Base-by-base conservation (phyloP, 441 rosid species). In the Eruca vesicaria region DNA sequence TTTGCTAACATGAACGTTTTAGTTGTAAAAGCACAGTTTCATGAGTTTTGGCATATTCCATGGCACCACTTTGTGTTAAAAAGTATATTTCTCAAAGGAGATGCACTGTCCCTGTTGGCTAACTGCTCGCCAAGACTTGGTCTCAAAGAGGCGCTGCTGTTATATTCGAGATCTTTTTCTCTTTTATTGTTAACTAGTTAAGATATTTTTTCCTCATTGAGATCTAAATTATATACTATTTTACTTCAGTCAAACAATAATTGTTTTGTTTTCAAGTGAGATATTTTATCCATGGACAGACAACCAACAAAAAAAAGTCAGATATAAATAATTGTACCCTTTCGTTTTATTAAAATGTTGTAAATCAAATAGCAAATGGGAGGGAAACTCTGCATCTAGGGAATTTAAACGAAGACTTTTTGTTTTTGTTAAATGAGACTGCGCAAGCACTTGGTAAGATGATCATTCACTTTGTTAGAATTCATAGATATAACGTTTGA, bases 121-220 rank as follows among this genome's bases (percentile, higher is more conserved):
- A 70, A 63, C 71, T 57, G 55, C 66, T 59, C 11, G 5, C 31
- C 4, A 70, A 16, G 76, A 76, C 80, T 70, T 64, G 80, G 76
- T 76, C 76, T 1, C 68, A 66, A 66, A 66, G 48, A 59, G 5
- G 32, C 15, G 66, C 76, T 50, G 77, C 80, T 77, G 80, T 77
- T 77, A 28, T 28, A n/a, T 60, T 77, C 36, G 36, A 29, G 66
- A 77, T 77, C 64, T 66, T 71, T 77, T 59, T 66, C 68, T 77
- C 23, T 2, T 33, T 41, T 60, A 5, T 71, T 19, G 52, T 67
- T 71, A 50, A n/a, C 68, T 71, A 18, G 15, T 58, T 3, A 58
- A 65, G 63, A 77, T 77, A 23, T 71, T 65, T 70, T 31, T 14
- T 11, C 53, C 33, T 41, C 41, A 20, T 38, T 69, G 12, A 45